Evolutionary conservation across 148 eudicot species (phyloP).

Genomic region (Camellia granthamiana): DNA sequence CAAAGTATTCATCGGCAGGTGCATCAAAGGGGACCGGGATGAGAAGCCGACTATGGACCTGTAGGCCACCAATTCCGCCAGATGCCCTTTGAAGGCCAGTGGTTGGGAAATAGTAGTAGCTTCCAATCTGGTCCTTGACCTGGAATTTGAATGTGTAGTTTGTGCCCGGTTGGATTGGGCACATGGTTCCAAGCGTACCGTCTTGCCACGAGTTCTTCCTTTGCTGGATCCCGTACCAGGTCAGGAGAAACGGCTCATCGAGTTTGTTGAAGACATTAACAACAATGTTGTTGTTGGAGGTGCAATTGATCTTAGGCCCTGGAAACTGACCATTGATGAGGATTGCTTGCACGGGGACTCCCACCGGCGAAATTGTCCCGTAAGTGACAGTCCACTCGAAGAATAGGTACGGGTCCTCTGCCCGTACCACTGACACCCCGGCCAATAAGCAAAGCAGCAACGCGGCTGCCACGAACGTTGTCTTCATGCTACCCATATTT

Average conservation of each 20-base stretch:
- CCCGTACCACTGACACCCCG: conserved; percentile 11
- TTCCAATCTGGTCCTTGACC: conserved; percentile 38
- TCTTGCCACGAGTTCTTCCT: conserved; percentile 40
- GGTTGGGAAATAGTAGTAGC: conserved; percentile 29
- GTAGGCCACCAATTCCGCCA: conserved; percentile 29
- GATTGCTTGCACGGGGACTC: conserved; percentile 26
- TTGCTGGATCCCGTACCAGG: conserved; percentile 31
- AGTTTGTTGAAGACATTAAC: conserved; percentile 29
- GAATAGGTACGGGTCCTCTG: conserved; percentile 27
- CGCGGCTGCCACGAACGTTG: neutral
- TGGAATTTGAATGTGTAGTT: conserved; percentile 35
- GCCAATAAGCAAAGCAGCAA: conserved; percentile 5
- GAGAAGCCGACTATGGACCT: conserved; percentile 24
- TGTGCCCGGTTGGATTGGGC: conserved; percentile 30
- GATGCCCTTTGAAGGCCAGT: conserved; percentile 19
- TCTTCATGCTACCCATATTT: neutral
- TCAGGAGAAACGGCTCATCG: conserved; percentile 34
- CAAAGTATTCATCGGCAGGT: conserved; percentile 25
- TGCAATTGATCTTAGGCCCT: conserved; percentile 27
- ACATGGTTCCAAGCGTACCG: conserved; percentile 28
- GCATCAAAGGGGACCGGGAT: conserved; percentile 30
- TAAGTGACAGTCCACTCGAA: conserved; percentile 30
- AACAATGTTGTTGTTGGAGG: conserved; percentile 26
- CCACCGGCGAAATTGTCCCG: conserved; percentile 28
- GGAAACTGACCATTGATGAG: conserved; percentile 32